phyloP scores from a whole-genome alignment of 2,329 filamentous ascomycete species.

The Aspergillus fischeri region DNA sequence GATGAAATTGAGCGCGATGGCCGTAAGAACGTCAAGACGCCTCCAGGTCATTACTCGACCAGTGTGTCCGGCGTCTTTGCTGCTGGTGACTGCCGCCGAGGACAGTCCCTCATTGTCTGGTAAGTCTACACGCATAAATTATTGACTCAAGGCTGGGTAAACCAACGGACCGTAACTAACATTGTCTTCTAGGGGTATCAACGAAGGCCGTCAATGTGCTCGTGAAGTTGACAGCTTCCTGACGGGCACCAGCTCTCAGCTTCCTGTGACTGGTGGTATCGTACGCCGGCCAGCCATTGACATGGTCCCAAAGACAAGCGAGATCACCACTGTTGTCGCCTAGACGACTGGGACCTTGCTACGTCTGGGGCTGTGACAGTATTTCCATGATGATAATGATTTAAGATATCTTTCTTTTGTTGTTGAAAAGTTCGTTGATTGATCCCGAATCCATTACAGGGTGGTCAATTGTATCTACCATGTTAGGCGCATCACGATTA shows the following conservation, averaged over 20 bases:
- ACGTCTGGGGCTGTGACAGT: neutral
- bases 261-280: constrained; percentile 91
- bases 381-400: constrained; percentile 14
- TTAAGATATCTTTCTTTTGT: constrained; percentile 10
- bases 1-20: constrained; percentile 86
- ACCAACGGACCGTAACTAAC: constrained; percentile 4
- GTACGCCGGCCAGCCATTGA: constrained; percentile 67
- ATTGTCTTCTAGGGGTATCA: constrained; percentile 68
- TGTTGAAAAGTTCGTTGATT: constrained; percentile 6
- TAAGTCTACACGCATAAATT: constrained; percentile 47
- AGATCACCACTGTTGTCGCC: constrained; percentile 27
- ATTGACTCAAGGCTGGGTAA: neutral
- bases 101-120: constrained; percentile 95
- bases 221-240: constrained; percentile 89
- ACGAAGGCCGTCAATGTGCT: constrained; percentile 89
- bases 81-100: constrained; percentile 89
- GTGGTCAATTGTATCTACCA: constrained; percentile 3
- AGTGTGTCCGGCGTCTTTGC: constrained; percentile 87
- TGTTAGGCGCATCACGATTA: neutral
- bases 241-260: constrained; percentile 66
- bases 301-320: constrained; percentile 32
- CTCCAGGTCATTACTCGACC: constrained; percentile 80
- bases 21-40: constrained; percentile 94
- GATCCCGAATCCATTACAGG: neutral
- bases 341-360: constrained; percentile 12